Base-by-base conservation (phyloP, 2,329 filamentous ascomycete genomes). In the Huntiella moniliformis region DNA sequence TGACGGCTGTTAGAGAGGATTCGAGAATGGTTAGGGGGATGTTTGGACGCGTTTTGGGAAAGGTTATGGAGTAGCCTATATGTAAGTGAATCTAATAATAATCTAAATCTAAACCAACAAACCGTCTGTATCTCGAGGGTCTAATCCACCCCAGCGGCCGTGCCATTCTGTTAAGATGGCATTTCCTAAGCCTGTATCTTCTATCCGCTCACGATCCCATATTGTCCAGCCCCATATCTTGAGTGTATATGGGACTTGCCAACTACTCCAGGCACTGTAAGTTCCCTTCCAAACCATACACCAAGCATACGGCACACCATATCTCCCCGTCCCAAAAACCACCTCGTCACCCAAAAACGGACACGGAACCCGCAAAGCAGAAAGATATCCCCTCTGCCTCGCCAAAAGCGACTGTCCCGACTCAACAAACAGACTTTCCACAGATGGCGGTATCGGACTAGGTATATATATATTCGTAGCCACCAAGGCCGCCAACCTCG, bases 1-100 rank as follows among this genome's bases (percentile, higher is more conserved):
- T 85, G 50, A 77, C 79, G 0, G 74, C 71, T 54, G 69, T 76
- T 17, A 61, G 67, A 36, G 79, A 84, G 60, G 73, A 76, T 41
- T 72, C 69, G 32, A 60, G 56, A 28, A 64, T 75, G 53, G 77
- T 86, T 18, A 67, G 80, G 47, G 81, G 81, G 4, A 70, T 85
- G 38, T 61, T 85, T 50, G 82, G 81, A 5, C 68, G 63, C 15
- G 56, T 86, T 18, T 54, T 82, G 49, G 61, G 59, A 11, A 63
- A 61, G 51, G 68, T 77, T 5, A 57, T 77, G 50, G 57, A 60
- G 22, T 8, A 28, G 22, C 2, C 22, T 28, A 28, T 28, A 28
- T 28, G 22, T 18, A 28, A 28, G 22, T 28, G 22, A 28, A 10
- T 28, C 22, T 28, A 28, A 7, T 28, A 28, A 28, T 11, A 37